phyloP scores from a whole-genome alignment of 2,329 filamentous ascomycete species.

The Daldinia sp. region DNA sequence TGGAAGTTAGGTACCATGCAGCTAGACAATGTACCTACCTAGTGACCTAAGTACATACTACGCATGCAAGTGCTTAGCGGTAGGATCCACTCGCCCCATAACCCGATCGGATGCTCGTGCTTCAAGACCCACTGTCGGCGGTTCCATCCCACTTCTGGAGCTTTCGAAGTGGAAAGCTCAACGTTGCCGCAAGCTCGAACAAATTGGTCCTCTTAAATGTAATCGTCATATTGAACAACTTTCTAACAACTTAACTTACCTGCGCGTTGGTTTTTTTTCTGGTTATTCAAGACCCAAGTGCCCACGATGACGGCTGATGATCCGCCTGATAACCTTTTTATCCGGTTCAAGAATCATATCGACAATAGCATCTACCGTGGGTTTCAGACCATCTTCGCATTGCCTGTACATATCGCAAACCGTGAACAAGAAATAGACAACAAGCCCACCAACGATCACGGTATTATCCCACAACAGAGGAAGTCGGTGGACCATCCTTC shows the following conservation, averaged over 20 bases:
- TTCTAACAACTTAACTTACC: too few species aligned
- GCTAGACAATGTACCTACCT: slow-evolving; percentile 4
- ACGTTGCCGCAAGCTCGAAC: background rate
- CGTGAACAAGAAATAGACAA: slow-evolving; percentile 10
- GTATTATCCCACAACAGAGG: background rate
- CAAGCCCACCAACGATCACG: background rate
- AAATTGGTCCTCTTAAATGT: background rate
- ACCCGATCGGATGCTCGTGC: background rate
- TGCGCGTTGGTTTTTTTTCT: background rate
- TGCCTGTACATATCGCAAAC: slow-evolving; percentile 12
- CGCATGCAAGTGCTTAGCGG: background rate
- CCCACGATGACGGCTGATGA: slow-evolving; percentile 26
- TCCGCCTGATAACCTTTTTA: slow-evolving; percentile 52
- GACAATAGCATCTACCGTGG: slow-evolving; percentile 55
- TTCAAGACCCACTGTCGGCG: slow-evolving; percentile 4
- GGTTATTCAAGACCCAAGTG: slow-evolving; percentile 2
- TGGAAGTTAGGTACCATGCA: slow-evolving; percentile 5
- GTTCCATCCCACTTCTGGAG: slow-evolving; percentile 28
- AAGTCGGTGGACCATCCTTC: slow-evolving; percentile 11
- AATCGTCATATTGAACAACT: background rate
- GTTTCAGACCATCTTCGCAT: slow-evolving; percentile 43
- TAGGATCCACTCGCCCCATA: slow-evolving; percentile 2
- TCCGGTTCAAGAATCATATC: slow-evolving; percentile 58
- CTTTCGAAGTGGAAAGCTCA: slow-evolving; percentile 23
- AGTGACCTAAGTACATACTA: slow-evolving; percentile 8